phyloP scores from a whole-genome alignment of 2,329 filamentous ascomycete genomes.

The Ascocoryne sarcoides region DNA sequence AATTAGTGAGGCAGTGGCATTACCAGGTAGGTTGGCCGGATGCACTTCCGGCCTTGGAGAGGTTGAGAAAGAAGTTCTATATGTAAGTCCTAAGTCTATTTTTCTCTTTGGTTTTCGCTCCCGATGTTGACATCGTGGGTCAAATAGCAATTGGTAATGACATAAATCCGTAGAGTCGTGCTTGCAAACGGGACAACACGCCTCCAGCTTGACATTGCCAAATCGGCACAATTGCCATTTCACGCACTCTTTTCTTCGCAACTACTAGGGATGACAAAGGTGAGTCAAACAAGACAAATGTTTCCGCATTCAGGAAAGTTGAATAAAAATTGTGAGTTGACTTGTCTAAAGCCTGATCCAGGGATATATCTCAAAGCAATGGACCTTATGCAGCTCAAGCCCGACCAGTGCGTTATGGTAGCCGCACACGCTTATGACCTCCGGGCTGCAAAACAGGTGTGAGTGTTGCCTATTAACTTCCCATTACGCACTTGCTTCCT shows the following conservation, averaged over 20 bases:
- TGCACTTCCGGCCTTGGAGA: constrained; percentile 34
- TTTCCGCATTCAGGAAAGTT: no score
- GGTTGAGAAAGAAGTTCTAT: constrained; percentile 28
- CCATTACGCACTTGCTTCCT: no score
- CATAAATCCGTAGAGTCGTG: no score
- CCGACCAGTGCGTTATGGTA: constrained; percentile 43
- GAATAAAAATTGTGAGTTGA: no score
- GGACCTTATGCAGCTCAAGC: constrained; percentile 34
- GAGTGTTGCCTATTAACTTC: no score
- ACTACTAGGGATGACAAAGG: constrained; percentile 39
- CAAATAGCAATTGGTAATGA: no score
- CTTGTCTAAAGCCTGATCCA: constrained; percentile 40
- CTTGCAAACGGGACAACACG: constrained; percentile 47
- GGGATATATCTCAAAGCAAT: constrained; percentile 39
- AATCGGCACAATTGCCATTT: constrained; percentile 39
- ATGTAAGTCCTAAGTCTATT: no score
- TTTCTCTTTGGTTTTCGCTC: no score
- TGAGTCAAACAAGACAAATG: no score
- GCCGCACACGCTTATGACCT: constrained; percentile 48
- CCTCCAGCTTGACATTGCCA: constrained; percentile 42
- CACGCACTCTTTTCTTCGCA: constrained; percentile 45
- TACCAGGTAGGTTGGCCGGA: constrained; percentile 39
- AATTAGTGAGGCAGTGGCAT: constrained; percentile 34
- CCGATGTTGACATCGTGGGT: no score
- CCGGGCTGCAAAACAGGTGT: constrained; percentile 37